Conservation (phyloP, 1,284 basidiomycete genomes). For the Spongiforma sp. region DNA sequence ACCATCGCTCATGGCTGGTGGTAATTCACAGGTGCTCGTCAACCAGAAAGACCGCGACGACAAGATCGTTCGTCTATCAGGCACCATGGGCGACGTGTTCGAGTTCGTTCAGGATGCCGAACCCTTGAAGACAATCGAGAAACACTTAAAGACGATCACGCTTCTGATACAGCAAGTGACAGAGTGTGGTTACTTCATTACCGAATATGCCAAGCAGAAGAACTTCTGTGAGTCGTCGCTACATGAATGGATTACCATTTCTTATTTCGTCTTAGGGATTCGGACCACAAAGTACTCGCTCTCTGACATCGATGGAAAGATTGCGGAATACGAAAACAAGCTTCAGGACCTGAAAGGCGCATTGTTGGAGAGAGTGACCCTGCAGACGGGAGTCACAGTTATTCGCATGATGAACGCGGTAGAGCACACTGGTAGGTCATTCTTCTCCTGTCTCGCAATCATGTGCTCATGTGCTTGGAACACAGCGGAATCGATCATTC, state of each 20-base stretch:
- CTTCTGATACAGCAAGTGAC: neutral
- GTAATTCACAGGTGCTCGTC: neutral
- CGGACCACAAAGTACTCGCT: neutral
- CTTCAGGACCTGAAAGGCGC: neutral
- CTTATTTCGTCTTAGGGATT: too few species aligned
- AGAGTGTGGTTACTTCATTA: neutral
- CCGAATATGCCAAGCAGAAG: too few species aligned
- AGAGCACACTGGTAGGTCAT: neutral
- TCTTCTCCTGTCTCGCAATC: neutral
- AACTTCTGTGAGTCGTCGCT: too few species aligned
- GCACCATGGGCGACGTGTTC: neutral
- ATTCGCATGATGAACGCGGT: neutral
- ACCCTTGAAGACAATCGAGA: neutral
- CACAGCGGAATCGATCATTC: neutral
- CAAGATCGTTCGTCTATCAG: neutral
- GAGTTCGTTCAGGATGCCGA: neutral
- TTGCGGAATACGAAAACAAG: neutral
- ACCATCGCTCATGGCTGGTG: neutral
- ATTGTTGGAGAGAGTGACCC: neutral
- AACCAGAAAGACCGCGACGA: neutral
- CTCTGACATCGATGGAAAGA: neutral
- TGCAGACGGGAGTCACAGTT: neutral
- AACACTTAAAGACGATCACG: neutral
- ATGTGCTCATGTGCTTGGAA: neutral
- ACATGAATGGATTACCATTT: too few species aligned